A percentile compares a stretch with the other conserved stretches of the same genome.
Evolutionary conservation across 768 basidiomycete genomes (phyloP).

Genomic region (Auricularia cornea): DNA sequence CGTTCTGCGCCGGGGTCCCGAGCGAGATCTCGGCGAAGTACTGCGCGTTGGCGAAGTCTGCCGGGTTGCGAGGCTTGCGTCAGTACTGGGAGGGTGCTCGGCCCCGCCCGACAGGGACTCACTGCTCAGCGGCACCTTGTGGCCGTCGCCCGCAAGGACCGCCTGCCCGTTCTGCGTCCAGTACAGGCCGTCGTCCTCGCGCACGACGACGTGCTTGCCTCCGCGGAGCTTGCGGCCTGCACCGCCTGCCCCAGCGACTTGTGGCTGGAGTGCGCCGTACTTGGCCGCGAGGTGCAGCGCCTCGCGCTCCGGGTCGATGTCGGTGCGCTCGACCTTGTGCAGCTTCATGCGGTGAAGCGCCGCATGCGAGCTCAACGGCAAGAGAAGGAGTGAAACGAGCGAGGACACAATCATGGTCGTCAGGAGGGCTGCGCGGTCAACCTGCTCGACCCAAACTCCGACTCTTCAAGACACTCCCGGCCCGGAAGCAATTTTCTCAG

Average conservation of each 20-base stretch:
- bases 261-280: conserved; percentile 58
- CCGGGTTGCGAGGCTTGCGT: neutral
- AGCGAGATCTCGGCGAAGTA: conserved; percentile 85
- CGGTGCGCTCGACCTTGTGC: conserved; percentile 63
- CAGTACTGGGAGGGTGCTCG: conserved; percentile 3
- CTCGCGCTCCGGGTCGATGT: conserved; percentile 57
- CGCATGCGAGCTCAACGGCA: conserved; percentile 35
- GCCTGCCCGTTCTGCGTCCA: conserved; percentile 64
- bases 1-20: conserved; percentile 75
- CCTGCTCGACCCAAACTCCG: neutral
- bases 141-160: conserved; percentile 59
- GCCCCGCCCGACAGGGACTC: conserved; percentile 23
- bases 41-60: conserved; percentile 98
- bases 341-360: conserved; percentile 82
- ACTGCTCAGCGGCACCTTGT: conserved; percentile 86
- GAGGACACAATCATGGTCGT: conserved; percentile 33
- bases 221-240: conserved; percentile 54
- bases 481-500: no score
- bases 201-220: conserved; percentile 28
- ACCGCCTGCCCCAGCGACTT: conserved; percentile 65
- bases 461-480: no score
- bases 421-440: neutral
- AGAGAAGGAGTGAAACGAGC: conserved; percentile 32
- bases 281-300: conserved; percentile 88
- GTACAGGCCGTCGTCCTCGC: conserved; percentile 48